Base-by-base conservation (phyloP, 805 yeast genomes). In the Pichia cephalocereana region DNA sequence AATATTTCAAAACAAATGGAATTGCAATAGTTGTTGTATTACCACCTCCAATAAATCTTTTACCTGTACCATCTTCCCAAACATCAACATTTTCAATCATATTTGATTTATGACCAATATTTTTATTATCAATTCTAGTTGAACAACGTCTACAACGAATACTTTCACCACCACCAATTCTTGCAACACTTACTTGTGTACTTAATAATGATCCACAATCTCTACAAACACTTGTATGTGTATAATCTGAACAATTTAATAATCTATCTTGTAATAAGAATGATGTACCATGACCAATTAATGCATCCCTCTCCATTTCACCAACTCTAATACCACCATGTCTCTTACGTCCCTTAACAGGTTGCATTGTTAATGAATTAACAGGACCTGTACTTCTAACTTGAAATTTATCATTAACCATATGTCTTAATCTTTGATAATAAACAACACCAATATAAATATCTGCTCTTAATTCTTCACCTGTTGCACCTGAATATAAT, bases 281-380 rank as follows among this genome's bases (percentile, higher is more conserved):
- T 1, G 99, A 89, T 8, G 99, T 85, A 69, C 99, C 99, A 64
- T 93, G 99, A 51, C 98, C 99, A 67, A 93, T 89, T 60, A 93
- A 74, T 2, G 99, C 99, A 77, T 93, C 99, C 72, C 99, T 86
- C 71, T 93, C 99, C 99, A 93, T 93, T 69, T 93, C 99, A 67
- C 99, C 99, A 38, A 93, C 95, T 77, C 99, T 95, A 58, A 93
- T 93, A 84, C 99, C 99, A 70, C 99, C 99, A 56, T 85, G 82
- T 72, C 98, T 82, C 82, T 93, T 93, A 73, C 99, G 84, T 62
- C 99, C 99, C 72, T 93, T 93, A 48, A 93, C 99, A 39, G 99
- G 99, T 76, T 93, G 99, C 97, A 91, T 89, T 17, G 98, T 93
- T 65, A 93, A 77, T 37, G 93, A 80, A 69, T 91, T 91, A 28